Evolutionary conservation across 148 eudicot species (phyloP).

Genomic region (Polygonum aviculare): DNA sequence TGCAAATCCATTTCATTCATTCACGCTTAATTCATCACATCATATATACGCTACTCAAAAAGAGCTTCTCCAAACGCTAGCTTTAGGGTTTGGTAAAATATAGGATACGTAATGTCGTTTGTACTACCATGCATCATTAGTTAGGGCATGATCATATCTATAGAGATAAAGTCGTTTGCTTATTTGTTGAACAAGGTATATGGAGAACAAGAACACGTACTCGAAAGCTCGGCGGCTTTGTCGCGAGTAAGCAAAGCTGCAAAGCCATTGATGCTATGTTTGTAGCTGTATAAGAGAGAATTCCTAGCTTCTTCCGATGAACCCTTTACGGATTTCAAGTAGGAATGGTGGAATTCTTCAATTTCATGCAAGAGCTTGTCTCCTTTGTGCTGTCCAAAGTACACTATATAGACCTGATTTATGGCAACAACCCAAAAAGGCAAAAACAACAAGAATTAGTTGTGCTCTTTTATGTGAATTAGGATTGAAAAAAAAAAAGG

Average conservation of each 20-base stretch:
- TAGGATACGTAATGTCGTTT: background rate
- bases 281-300: slow-evolving; percentile 77
- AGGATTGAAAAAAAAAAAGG: background rate
- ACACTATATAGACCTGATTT: slow-evolving; percentile 63
- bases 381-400: slow-evolving; percentile 66
- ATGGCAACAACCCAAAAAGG: background rate
- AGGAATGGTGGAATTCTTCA: slow-evolving; percentile 57
- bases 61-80: no score
- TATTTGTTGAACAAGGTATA: background rate
- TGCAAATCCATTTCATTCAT: no score
- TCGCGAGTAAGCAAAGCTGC: slow-evolving; percentile 65
- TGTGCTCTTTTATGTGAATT: background rate
- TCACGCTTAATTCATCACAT: no score
- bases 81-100: slow-evolving; percentile 2
- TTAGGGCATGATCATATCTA: background rate
- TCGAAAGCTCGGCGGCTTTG: slow-evolving; percentile 53
- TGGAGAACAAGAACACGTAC: slow-evolving; percentile 20
- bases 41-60: no score
- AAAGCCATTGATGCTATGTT: slow-evolving; percentile 76
- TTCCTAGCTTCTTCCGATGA: slow-evolving; percentile 61
- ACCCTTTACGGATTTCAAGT: slow-evolving; percentile 54
- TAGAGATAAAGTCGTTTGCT: background rate
- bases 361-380: slow-evolving; percentile 50
- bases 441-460: background rate
- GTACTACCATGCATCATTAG: background rate